phyloP scores from a whole-genome alignment of 2,329 filamentous ascomycete species.

The Aaosphaeria pasadenensis region DNA sequence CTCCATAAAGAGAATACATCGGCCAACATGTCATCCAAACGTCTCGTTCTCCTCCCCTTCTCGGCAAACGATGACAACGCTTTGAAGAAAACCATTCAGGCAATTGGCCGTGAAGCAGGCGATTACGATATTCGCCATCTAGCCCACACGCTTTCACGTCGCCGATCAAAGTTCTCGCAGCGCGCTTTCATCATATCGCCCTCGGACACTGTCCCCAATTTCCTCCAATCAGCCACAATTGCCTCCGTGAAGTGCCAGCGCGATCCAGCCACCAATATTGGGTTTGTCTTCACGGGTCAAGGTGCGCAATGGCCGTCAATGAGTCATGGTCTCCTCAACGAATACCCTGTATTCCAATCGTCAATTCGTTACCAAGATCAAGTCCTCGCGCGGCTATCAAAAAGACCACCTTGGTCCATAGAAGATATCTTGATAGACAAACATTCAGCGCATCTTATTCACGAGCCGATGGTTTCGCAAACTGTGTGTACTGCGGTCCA shows the following conservation, averaged over 20 bases:
- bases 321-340: conserved; percentile 5
- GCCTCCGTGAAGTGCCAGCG: neutral
- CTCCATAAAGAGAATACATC: no score
- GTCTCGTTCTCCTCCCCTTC: conserved; percentile 9
- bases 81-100: conserved; percentile 3
- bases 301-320: conserved; percentile 12
- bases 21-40: neutral
- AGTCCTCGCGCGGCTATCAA: conserved; percentile 4
- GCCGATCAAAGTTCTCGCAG: conserved; percentile 4
- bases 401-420: conserved; percentile 8
- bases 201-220: neutral
- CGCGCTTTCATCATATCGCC: conserved; percentile 7
- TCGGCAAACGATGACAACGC: conserved; percentile 12
- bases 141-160: conserved; percentile 11
- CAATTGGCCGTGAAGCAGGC: neutral
- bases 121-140: conserved; percentile 7
- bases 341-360: conserved; percentile 5
- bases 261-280: conserved; percentile 8
- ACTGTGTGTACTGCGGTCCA: conserved; percentile 21
- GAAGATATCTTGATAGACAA: conserved; percentile 8
- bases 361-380: conserved; percentile 5
- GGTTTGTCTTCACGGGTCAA: conserved; percentile 13
- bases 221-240: neutral
- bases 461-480: conserved; percentile 14
- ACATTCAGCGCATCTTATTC: conserved; percentile 1